These are phyloP conservation scores for Hericium coralloides DNA, from an alignment of 768 basidiomycete species.

Conservation along the genomic window DNA sequence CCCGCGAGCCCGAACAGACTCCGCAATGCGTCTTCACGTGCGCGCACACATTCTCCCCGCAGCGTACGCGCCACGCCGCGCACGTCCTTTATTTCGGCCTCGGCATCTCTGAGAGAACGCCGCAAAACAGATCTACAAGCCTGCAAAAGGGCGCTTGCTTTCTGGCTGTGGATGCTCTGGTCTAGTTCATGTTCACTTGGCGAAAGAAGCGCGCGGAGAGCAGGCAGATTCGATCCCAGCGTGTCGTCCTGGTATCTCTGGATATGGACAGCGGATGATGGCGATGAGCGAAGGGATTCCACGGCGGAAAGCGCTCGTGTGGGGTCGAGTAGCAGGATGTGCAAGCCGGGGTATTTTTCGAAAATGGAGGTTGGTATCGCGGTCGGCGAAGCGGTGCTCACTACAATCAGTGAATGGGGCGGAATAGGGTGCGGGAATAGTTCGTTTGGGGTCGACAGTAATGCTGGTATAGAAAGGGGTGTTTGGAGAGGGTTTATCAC, in stretches of 20 bases:
- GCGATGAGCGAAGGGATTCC: constrained; percentile 34
- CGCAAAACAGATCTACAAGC: neutral
- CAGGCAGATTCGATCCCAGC: constrained; percentile 36
- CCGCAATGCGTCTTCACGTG: neutral
- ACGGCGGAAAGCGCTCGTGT: constrained; percentile 48
- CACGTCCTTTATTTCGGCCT: constrained; percentile 5
- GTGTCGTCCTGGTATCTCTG: constrained; percentile 60
- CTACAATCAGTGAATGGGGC: constrained; percentile 19
- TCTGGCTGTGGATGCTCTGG: neutral
- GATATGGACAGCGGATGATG: constrained; percentile 39
- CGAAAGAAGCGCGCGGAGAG: constrained; percentile 1
- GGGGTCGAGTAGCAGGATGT: constrained; percentile 46
- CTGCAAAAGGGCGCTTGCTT: constrained; percentile 5
- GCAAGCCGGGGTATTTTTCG: constrained; percentile 7
- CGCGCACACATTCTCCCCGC: neutral
- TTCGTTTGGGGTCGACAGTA: constrained; percentile 16
- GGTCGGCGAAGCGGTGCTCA: constrained; percentile 18
- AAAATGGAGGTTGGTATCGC: constrained; percentile 12
- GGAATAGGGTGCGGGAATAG: constrained; percentile 18
- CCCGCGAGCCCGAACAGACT: neutral
- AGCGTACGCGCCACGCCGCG: neutral
- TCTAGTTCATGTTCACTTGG: neutral
- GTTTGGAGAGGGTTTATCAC: constrained; percentile 53
- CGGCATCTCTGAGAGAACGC: neutral
- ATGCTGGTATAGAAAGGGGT: constrained; percentile 26